Percentiles rank a stretch among this genome's conserved stretches.
phyloP scores from a whole-genome alignment of 768 basidiomycete species.

The Termitomyces sp. region DNA sequence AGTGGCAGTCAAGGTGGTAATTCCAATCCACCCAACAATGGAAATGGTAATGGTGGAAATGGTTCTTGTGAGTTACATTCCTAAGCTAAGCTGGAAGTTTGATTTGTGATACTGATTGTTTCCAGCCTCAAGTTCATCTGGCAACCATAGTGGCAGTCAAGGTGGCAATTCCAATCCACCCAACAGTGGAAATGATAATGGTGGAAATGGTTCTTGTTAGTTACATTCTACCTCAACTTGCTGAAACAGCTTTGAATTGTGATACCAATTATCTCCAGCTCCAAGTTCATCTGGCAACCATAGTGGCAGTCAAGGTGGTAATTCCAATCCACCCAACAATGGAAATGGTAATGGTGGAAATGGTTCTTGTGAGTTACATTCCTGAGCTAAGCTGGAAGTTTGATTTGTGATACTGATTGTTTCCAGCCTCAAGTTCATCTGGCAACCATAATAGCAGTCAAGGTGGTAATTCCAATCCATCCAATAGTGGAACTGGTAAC shows the following conservation, averaged over 20 bases:
- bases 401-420: neutral
- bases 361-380: neutral
- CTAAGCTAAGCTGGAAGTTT: too few species aligned
- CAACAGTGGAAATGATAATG: too few species aligned
- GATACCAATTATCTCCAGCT: neutral
- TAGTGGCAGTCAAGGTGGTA: neutral
- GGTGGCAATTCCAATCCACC: neutral
- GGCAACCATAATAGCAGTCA: neutral
- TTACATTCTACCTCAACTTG: neutral
- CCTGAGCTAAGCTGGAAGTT: too few species aligned
- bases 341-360: too few species aligned
- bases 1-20: too few species aligned
- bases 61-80: neutral
- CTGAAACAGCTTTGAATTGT: too few species aligned
- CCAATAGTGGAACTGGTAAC: neutral
- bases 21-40: too few species aligned
- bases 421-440: neutral
- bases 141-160: neutral
- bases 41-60: too few species aligned
- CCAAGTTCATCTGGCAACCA: neutral
- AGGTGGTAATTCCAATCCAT: too few species aligned
- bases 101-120: neutral
- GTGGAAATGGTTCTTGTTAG: neutral
- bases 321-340: too few species aligned
- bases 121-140: neutral